Conservation (phyloP, 441 rosid genomes). For the Raphanus hybrid region DNA sequence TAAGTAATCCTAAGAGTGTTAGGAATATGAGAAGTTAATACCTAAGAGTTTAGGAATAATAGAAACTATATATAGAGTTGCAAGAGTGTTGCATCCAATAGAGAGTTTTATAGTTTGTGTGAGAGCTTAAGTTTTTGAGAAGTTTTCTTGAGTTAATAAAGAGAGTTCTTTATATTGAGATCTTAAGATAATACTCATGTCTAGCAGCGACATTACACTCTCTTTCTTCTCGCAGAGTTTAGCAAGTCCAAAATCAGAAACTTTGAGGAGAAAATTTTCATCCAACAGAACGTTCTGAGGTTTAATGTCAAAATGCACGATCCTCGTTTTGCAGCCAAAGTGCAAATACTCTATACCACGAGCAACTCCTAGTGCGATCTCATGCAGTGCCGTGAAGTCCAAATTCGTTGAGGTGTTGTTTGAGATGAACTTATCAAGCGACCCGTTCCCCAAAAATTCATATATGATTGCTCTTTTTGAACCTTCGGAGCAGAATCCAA, state of each 20-base stretch:
- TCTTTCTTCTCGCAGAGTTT: slow-evolving; percentile 38
- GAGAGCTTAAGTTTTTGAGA: no score
- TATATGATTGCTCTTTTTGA: neutral
- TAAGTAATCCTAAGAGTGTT: no score
- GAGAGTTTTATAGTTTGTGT: no score
- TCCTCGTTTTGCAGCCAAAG: slow-evolving; percentile 57
- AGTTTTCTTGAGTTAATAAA: no score
- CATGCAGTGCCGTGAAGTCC: neutral
- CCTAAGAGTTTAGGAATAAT: no score
- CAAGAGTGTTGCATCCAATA: no score
- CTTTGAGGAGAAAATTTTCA: slow-evolving; percentile 46
- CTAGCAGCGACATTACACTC: slow-evolving; percentile 36
- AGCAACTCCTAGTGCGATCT: slow-evolving; percentile 16
- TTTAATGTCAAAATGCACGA: slow-evolving; percentile 67
- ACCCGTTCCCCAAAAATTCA: neutral
- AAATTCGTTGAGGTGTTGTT: neutral
- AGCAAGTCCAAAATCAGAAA: slow-evolving; percentile 52
- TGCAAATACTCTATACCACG: slow-evolving; percentile 58
- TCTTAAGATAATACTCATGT: neutral
- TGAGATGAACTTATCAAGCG: slow-evolving; percentile 4
- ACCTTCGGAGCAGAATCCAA: neutral
- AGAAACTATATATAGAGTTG: no score
- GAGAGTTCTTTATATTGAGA: no score
- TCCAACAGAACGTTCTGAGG: slow-evolving; percentile 58
- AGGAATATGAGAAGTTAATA: no score